Evolutionary conservation across 257 asterid species (phyloP), one percentile per base, ranked within the genome.

Genomic region (Fraxinus cuspidata): DNA sequence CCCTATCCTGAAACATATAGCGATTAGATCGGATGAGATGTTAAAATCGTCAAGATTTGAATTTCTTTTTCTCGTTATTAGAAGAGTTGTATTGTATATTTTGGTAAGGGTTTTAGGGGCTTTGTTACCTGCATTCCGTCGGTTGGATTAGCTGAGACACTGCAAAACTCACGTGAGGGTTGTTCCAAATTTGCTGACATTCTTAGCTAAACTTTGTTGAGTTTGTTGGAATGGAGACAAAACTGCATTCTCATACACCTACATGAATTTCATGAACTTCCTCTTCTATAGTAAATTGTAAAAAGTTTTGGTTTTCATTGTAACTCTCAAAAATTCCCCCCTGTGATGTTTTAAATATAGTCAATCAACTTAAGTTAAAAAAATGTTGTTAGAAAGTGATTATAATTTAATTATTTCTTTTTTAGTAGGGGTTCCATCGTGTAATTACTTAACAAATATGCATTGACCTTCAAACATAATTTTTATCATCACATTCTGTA

Each of bases 151-250:
- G 66, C 66, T 58, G 66, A 21, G 21, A 23, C 16, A 23, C 8
- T 60, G 68, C 68, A 60, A 15, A 60, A 23, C 31, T 60, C 69
- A 63, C 69, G 69, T 27, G 35, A 63, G n/a, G 69, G 34, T 63
- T 63, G 32, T 19, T 63, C 11, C 31, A 0, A 2, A 23, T 25
- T 63, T 63, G 27, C 69, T 25, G 35, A 63, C 34, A 63, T 25
- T 63, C 34, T 63, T 25, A 1, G 2, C 69, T 9, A 27, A 23
- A 12, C 8, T 25, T 63, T 3, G 69, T 25, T 3, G 69, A 63
- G 8, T 25, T 63, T 63, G 34, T 63, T 23, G 35, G 19, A 25
- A 10, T 23, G 32, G 69, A 63, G 66, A 58, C 66, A 58, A 58
- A 58, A 58, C 66, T 8, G 29, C 28, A 58, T n/a, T 23, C 29